phyloP scores from a whole-genome alignment of 208 protist genomes.

The Trichomonas gallinae region DNA sequence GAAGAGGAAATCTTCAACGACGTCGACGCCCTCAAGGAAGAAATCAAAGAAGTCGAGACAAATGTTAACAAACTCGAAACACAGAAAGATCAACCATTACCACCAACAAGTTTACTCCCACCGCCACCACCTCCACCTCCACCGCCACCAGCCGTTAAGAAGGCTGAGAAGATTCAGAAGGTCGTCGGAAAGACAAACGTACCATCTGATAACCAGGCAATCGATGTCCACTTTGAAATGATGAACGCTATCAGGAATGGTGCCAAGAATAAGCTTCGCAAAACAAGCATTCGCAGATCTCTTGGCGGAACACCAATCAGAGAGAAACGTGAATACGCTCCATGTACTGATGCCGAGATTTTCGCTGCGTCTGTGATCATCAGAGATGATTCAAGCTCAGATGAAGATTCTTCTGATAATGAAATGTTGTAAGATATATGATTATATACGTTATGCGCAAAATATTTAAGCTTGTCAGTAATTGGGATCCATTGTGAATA shows the following conservation, averaged over 20 bases:
- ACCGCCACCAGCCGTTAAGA: background rate
- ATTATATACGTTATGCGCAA: too few relatives aligned
- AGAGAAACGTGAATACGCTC: background rate
- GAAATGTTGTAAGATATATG: background rate
- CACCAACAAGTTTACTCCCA: background rate
- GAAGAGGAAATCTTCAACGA: background rate
- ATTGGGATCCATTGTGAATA: too few relatives aligned
- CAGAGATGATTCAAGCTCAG: background rate
- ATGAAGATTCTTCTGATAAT: background rate
- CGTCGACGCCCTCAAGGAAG: background rate
- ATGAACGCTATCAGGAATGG: background rate
- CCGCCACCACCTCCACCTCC: background rate
- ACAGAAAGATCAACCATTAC: background rate
- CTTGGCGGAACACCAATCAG: slow-evolving; percentile 5
- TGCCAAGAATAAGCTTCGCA: background rate
- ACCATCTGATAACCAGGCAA: background rate
- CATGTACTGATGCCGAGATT: background rate
- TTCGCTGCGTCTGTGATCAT: background rate
- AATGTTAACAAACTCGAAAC: background rate
- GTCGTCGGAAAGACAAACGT: background rate
- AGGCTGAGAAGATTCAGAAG: background rate
- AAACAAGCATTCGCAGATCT: background rate
- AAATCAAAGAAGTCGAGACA: background rate
- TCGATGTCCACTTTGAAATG: background rate
- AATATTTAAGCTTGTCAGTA: too few relatives aligned